A percentile compares a stretch with the other conserved stretches of the same genome.
Conservation (phyloP, 352 stramenopile species). For the Aphanomyces stellatus region DNA sequence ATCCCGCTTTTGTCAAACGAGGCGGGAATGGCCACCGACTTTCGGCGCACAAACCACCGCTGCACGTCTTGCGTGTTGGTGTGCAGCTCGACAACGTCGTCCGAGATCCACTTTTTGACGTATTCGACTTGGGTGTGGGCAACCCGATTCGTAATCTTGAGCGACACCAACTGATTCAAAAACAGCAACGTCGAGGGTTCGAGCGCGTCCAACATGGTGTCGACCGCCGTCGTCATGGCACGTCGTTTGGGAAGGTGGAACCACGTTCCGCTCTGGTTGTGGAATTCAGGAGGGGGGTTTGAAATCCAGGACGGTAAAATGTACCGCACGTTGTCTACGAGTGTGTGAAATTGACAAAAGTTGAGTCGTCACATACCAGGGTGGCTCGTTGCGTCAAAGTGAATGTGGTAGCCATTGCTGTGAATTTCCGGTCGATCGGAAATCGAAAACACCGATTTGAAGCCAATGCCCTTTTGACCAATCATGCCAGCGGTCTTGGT, state of each 20-base stretch:
- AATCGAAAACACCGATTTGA: conserved; percentile 89
- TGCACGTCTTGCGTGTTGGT: neutral
- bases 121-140: conserved; percentile 32
- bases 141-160: conserved; percentile 43
- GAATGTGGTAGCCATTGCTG: conserved; percentile 82
- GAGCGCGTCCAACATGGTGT: conserved; percentile 38
- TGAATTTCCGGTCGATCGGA: conserved; percentile 75
- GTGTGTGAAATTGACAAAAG: neutral
- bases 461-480: conserved; percentile 86
- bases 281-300: conserved; percentile 30
- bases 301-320: conserved; percentile 77
- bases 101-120: conserved; percentile 16
- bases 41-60: neutral
- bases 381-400: conserved; percentile 55
- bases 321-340: conserved; percentile 37
- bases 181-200: conserved; percentile 78
- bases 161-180: conserved; percentile 52
- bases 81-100: neutral
- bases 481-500: conserved; percentile 70
- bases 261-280: conserved; percentile 39
- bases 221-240: conserved; percentile 46
- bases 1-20: neutral
- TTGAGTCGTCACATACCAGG: neutral
- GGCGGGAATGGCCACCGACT: neutral
- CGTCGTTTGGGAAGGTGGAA: conserved; percentile 54